Evolutionary conservation across 306 rosid genomes (phyloP).

Genomic region (Calophaca sinica): DNA sequence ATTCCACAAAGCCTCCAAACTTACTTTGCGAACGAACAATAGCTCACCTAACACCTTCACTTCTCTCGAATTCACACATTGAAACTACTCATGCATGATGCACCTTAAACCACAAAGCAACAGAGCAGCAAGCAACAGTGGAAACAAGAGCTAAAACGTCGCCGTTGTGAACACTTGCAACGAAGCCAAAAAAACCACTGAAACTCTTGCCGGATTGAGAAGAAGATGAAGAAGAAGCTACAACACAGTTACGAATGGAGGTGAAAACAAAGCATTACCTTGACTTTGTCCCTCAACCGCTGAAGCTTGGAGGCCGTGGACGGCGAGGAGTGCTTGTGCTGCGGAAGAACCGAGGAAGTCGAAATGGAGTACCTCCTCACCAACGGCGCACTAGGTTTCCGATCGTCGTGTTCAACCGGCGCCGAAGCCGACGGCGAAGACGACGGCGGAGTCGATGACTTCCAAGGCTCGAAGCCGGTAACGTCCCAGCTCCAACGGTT

Average conservation of each 20-base stretch:
- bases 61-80: conserved; percentile 11
- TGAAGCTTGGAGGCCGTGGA: conserved; percentile 65
- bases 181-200: background rate
- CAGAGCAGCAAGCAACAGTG: background rate
- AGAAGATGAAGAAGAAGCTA: conserved; percentile 27
- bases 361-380: conserved; percentile 83
- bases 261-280: conserved; percentile 58
- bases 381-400: conserved; percentile 62
- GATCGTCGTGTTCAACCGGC: conserved; percentile 60
- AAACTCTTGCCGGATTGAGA: conserved; percentile 19
- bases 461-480: conserved; percentile 90
- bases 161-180: background rate
- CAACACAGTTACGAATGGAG: conserved; percentile 14
- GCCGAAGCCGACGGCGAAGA: conserved; percentile 49
- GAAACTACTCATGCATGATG: conserved; percentile 22
- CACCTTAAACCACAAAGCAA: conserved; percentile 30
- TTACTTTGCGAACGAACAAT: background rate
- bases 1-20: conserved; percentile 35
- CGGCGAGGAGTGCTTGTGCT: conserved; percentile 57
- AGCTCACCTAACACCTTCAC: conserved; percentile 14
- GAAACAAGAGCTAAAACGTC: conserved; percentile 28
- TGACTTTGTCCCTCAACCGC: conserved; percentile 73
- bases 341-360: conserved; percentile 65
- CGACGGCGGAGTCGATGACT: conserved; percentile 49
- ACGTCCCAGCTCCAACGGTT: conserved; percentile 99